These are phyloP conservation scores for Rubroboletus pulcherrimus DNA, from an alignment of 768 basidiomycete species.

Conservation along the genomic window DNA sequence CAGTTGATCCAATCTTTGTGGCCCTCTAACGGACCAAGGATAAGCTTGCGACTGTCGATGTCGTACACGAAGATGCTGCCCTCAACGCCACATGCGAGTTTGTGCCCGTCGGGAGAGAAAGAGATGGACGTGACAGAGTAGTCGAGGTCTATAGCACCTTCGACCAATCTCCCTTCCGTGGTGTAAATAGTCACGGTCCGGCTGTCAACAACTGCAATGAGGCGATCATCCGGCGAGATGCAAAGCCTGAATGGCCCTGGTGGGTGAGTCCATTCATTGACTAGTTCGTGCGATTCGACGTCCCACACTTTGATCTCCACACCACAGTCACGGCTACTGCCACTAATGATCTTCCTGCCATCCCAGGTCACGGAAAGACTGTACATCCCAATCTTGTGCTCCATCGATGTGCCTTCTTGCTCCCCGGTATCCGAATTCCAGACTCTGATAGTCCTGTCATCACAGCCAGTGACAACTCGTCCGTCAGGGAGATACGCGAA, in stretches of 20 bases:
- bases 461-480: background rate
- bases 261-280: background rate
- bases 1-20: background rate
- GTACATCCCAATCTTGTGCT: fast-evolving
- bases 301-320: background rate
- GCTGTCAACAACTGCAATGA: background rate
- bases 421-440: background rate
- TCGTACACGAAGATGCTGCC: too few species aligned
- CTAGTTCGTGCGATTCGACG: background rate
- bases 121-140: too few species aligned
- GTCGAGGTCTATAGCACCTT: too few species aligned
- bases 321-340: too few species aligned
- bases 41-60: too few species aligned
- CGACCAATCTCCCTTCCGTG: background rate
- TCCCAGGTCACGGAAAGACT: background rate
- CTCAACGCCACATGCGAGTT: background rate
- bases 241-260: fast-evolving
- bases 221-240: background rate
- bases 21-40: background rate
- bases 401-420: background rate
- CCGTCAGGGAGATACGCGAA: constrained; percentile 8
- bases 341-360: background rate
- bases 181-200: background rate
- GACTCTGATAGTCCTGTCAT: background rate
- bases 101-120: background rate